Evolutionary conservation across 1,284 basidiomycete genomes (phyloP).

Genomic region (Cryptococcus floricola): DNA sequence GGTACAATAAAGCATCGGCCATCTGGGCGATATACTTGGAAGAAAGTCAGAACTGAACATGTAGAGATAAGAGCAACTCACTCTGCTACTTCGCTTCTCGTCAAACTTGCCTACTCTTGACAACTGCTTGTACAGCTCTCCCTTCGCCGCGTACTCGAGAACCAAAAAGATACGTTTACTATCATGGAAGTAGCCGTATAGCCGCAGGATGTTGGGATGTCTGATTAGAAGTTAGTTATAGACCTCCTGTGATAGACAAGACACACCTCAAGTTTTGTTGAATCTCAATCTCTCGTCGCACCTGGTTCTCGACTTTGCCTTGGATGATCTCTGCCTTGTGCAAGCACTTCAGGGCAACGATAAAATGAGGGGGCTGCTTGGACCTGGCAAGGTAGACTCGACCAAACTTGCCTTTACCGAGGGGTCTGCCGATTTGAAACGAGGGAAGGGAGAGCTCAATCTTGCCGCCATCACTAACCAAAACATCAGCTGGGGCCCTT

Average conservation of each 20-base stretch:
- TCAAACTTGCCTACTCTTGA: slow-evolving; percentile 79
- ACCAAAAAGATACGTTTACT: slow-evolving; percentile 97
- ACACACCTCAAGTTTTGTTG: slow-evolving; percentile 80
- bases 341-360: slow-evolving; percentile 93
- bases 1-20: slow-evolving; percentile 90
- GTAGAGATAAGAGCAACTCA: slow-evolving; percentile 34
- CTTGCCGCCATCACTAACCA: slow-evolving; percentile 49
- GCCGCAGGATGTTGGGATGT: slow-evolving; percentile 88
- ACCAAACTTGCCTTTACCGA: slow-evolving; percentile 98
- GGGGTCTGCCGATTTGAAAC: slow-evolving; percentile 91
- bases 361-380: slow-evolving; percentile 78
- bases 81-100: slow-evolving; percentile 71
- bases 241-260: not conserved
- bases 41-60: not conserved
- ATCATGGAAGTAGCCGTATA: slow-evolving; percentile 98
- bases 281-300: slow-evolving; percentile 96
- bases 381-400: slow-evolving; percentile 98
- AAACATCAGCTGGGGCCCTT: not conserved
- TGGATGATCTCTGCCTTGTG: slow-evolving; percentile 95
- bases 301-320: slow-evolving; percentile 88
- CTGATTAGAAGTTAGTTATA: slow-evolving; percentile 43
- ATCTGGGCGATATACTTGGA: slow-evolving; percentile 90
- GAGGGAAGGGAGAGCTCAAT: slow-evolving; percentile 58
- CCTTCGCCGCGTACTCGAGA: slow-evolving; percentile 92
- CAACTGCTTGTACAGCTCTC: slow-evolving; percentile 94